These are phyloP conservation scores for Emericellopsis atlantica DNA, from an alignment of 2,329 filamentous ascomycete genomes.

Conservation along the genomic window DNA sequence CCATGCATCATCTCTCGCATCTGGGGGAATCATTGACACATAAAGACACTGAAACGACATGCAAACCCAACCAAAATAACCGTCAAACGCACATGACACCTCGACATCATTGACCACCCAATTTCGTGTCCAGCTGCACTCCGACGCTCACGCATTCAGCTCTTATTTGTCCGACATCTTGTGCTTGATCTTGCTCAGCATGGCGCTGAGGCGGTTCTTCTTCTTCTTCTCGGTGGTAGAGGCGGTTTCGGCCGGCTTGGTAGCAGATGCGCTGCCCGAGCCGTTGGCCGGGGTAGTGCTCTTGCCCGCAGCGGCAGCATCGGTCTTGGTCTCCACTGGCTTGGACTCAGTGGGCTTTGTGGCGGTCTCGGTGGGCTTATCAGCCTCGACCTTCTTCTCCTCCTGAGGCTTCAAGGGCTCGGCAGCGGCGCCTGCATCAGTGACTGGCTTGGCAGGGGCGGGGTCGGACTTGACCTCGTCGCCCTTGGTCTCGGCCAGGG, in stretches of 20 bases:
- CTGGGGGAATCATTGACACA: constrained; percentile 11
- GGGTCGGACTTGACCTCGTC: constrained; percentile 9
- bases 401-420: neutral
- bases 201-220: constrained; percentile 50
- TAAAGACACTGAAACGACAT: constrained; percentile 4
- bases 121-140: no score
- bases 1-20: neutral
- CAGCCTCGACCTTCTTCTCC: constrained; percentile 3
- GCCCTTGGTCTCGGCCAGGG: constrained; percentile 15
- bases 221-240: constrained; percentile 44
- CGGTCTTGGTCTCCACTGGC: constrained; percentile 4
- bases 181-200: constrained; percentile 45
- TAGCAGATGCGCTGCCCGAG: constrained; percentile 7
- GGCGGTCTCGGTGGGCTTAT: constrained; percentile 6
- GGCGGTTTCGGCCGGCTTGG: constrained; percentile 7
- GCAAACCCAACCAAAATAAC: constrained; percentile 7
- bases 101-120: no score
- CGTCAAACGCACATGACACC: neutral
- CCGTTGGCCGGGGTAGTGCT: no score
- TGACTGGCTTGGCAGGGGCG: constrained; percentile 4
- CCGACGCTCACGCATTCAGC: neutral
- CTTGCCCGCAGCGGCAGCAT: constrained; percentile 2
- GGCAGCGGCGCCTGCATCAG: neutral
- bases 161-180: constrained; percentile 23
- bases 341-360: constrained; percentile 6